Conservation (phyloP, 768 basidiomycete species). For the Xerocomellus amylosporus region DNA sequence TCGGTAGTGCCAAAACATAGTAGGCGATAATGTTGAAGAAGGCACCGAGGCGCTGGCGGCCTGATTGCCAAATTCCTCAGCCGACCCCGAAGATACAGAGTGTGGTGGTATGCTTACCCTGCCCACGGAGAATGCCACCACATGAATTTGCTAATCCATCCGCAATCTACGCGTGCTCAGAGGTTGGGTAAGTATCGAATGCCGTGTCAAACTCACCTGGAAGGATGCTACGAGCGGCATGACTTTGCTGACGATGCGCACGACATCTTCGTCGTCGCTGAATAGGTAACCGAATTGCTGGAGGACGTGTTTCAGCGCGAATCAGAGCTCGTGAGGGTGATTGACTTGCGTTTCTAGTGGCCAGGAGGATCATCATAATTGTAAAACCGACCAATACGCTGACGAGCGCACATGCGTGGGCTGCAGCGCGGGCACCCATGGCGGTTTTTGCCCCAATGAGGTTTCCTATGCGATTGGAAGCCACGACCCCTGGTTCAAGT, state of each 20-base stretch:
- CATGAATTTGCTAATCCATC: conserved; percentile 54
- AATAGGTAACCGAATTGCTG: conserved; percentile 64
- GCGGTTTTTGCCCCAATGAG: conserved; percentile 60
- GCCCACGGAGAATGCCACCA: conserved; percentile 48
- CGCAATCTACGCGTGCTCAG: conserved; percentile 37
- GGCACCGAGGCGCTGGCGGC: conserved; percentile 69
- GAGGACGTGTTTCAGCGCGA: not conserved
- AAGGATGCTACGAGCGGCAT: conserved; percentile 57
- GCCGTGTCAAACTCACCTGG: conserved; percentile 34
- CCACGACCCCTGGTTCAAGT: conserved; percentile 52
- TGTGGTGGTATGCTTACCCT: conserved; percentile 29
- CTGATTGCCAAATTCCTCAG: conserved; percentile 21
- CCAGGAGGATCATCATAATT: conserved; percentile 60
- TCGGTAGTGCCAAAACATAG: conserved; percentile 51
- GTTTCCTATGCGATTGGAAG: conserved; percentile 72
- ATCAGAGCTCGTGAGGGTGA: not conserved
- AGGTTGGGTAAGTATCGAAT: not conserved
- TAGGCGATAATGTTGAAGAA: conserved; percentile 69
- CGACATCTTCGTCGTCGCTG: conserved; percentile 61
- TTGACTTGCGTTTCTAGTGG: conserved; percentile 50
- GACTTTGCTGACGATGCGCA: conserved; percentile 43
- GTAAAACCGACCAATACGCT: conserved; percentile 56
- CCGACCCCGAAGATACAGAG: too few species aligned
- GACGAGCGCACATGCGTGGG: conserved; percentile 61
- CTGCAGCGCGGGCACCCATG: conserved; percentile 50